Evolutionary conservation across 2,329 filamentous ascomycete species (phyloP).

Genomic region (Alternaria conjuncta): DNA sequence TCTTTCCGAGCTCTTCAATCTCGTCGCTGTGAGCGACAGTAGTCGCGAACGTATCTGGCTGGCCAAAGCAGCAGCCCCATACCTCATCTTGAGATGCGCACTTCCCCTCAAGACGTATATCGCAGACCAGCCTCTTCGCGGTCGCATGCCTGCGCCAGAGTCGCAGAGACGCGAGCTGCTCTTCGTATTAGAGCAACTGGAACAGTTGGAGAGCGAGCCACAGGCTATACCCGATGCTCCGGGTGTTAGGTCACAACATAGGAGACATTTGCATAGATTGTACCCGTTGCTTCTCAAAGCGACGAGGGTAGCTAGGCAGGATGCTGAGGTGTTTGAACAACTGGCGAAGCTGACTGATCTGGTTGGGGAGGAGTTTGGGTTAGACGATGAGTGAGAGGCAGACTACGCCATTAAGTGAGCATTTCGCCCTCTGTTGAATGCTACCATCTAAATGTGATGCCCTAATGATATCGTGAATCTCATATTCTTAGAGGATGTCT

Average conservation of each 20-base stretch:
- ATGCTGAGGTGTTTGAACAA: constrained; percentile 63
- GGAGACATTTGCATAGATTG: constrained; percentile 79
- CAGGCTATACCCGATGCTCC: constrained; percentile 66
- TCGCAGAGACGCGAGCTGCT: constrained; percentile 80
- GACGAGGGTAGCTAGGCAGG: constrained; percentile 65
- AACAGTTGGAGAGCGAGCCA: constrained; percentile 71
- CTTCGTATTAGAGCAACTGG: constrained; percentile 71
- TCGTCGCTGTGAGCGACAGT: constrained; percentile 62
- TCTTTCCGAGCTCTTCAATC: constrained; percentile 70
- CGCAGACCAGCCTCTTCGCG: constrained; percentile 86
- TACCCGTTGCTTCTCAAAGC: constrained; percentile 78
- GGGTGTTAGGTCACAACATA: constrained; percentile 43
- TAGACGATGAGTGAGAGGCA: constrained; percentile 28
- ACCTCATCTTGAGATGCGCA: constrained; percentile 80
- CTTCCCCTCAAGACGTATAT: constrained; percentile 84
- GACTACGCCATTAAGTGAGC: background rate
- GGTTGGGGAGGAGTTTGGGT: constrained; percentile 49
- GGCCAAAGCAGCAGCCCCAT: constrained; percentile 77
- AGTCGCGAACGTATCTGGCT: constrained; percentile 62
- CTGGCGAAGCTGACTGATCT: constrained; percentile 49
- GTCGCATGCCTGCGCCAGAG: constrained; percentile 85
- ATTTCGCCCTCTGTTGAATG: background rate
- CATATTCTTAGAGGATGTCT: no score
- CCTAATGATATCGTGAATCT: no score
- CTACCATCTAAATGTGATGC: background rate